Conservation (phyloP, 2,329 filamentous ascomycete species). For the Plectosphaerella sp. region DNA sequence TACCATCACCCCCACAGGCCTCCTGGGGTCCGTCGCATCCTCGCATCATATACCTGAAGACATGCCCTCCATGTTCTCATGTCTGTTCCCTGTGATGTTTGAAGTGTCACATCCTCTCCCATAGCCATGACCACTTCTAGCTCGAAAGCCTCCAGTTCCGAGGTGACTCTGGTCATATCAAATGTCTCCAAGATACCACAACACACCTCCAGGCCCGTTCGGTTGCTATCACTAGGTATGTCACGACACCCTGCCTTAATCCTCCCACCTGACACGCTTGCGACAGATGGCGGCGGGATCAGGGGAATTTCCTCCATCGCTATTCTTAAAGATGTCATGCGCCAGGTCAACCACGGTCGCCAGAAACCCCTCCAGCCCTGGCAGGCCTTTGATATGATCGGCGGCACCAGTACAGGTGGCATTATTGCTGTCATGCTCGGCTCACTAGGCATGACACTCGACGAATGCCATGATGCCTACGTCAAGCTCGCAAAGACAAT, state of each 20-base stretch:
- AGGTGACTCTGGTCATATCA: not conserved
- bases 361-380: conserved; percentile 7
- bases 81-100: no score
- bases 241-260: not conserved
- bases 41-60: no score
- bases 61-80: no score
- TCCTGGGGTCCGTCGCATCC: no score
- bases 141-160: no score
- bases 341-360: conserved; percentile 5
- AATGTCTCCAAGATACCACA: no score
- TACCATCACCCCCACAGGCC: no score
- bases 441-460: conserved; percentile 14
- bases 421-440: conserved; percentile 18
- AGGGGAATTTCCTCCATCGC: conserved; percentile 9
- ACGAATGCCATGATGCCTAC: conserved; percentile 15
- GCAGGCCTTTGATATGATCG: conserved; percentile 14
- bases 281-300: conserved; percentile 10
- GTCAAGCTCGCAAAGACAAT: conserved; percentile 13
- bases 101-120: no score
- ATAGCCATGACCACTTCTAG: no score
- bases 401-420: conserved; percentile 12
- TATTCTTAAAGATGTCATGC: conserved; percentile 10
- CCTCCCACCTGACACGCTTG: not conserved
- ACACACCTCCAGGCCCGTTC: not conserved
- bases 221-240: not conserved